Conservation (phyloP, 2,329 filamentous ascomycete species). For the Ploettnerulaceae sp. region DNA sequence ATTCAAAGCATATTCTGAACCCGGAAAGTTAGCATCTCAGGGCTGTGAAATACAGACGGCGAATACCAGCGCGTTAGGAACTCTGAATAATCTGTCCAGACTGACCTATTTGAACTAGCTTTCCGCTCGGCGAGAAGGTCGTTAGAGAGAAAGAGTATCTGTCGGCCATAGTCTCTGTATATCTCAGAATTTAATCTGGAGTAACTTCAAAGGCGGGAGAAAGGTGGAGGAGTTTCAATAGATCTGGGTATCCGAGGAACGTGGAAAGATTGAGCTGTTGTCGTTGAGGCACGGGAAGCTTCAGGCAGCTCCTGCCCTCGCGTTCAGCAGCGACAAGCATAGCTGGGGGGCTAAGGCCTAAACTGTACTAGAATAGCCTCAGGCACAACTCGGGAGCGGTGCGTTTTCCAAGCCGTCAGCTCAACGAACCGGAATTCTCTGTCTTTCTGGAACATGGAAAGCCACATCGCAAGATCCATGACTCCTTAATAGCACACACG, state of each 20-base stretch:
- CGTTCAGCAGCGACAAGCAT: too few species aligned
- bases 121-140: conserved; percentile 98
- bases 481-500: conserved; percentile 2
- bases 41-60: not conserved
- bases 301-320: too few species aligned
- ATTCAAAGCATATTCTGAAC: conserved; percentile 93
- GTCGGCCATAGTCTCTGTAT: conserved; percentile 71
- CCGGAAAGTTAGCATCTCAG: conserved; percentile 19
- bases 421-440: too few species aligned
- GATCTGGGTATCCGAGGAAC: conserved; percentile 7
- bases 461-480: conserved; percentile 20
- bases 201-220: conserved; percentile 1
- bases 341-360: too few species aligned
- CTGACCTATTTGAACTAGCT: conserved; percentile 96
- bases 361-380: not conserved
- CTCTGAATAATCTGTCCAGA: conserved; percentile 9
- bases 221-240: conserved; percentile 7
- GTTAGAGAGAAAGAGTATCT: conserved; percentile 99
- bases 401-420: not conserved
- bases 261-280: conserved; percentile 23
- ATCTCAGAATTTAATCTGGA: conserved; percentile 7
- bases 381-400: not conserved
- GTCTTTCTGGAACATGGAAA: conserved; percentile 17
- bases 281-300: too few species aligned
- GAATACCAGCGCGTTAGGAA: conserved; percentile 6